Evolutionary conservation across 139 green algal genomes (phyloP), one percentile per base, ranked within the genome.

Genomic region (Chlorella sp.): DNA sequence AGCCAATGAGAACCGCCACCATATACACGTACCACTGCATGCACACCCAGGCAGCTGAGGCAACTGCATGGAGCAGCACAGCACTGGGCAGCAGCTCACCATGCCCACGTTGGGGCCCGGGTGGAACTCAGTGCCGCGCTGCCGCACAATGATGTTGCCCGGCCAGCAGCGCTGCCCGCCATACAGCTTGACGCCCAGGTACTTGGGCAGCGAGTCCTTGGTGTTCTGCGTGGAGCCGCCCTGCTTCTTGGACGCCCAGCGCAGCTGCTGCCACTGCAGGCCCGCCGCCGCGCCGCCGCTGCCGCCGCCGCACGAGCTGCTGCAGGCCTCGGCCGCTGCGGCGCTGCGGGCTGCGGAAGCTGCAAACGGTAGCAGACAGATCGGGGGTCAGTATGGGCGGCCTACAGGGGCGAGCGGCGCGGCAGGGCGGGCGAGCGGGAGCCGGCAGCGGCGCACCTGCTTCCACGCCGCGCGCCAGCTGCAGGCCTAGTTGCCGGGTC

Each of bases 81-180:
- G 41, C 32, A n/a, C 13, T 7, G 40, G 8, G 19, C n/a, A 40
- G 7, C 26, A 9, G 67, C 86, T 73, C 75, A 95, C 94, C 90
- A 98, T 94, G 75, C 94, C 96, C 3, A 98, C 94, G 84, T 95
- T 94, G 14, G 90, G 0, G 0, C 96, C 96, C 11, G 95, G 90
- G 67, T 98, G 92, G 76, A 95, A 98, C 54, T 93, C 91, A 20
- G 95, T 98, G n/a, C 96, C 96, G 22, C 96, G 90, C 86, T 99
- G 96, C 36, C 95, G 87, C 64, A 98, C 89, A 34, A 99, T 96
- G 85, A 99, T 98, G 88, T 98, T 96, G 8, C 96, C 96, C 0
- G 97, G 88, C 19, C 93, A 92, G 32, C 90, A 92, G 4, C 91
- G 76, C 88, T 98, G 91, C 32, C 95, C 95, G 32, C 90, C 93